These are phyloP conservation scores for Saxophila tyrrhenica DNA, from an alignment of 495 filamentous ascomycete species.

Conservation along the genomic window DNA sequence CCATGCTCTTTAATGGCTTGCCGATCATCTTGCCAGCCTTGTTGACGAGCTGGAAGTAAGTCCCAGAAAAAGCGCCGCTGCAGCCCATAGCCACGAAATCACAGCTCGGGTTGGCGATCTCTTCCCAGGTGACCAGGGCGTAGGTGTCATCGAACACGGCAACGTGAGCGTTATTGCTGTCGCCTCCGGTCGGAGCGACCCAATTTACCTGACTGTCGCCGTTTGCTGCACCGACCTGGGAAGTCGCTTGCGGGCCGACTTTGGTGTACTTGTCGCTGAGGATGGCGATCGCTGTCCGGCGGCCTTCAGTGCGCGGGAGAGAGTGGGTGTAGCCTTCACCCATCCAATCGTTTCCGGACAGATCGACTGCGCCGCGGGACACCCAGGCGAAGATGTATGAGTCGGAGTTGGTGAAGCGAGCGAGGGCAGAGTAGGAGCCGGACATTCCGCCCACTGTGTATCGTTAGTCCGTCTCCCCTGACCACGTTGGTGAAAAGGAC, in stretches of 20 bases:
- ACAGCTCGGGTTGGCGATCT: slow-evolving; percentile 38
- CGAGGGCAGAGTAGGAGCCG: slow-evolving; percentile 41
- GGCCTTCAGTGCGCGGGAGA: slow-evolving; percentile 36
- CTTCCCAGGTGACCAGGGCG: slow-evolving; percentile 44
- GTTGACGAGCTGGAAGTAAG: slow-evolving; percentile 41
- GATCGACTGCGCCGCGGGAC: slow-evolving; percentile 39
- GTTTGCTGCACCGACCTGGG: slow-evolving; percentile 35
- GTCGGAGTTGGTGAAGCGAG: slow-evolving; percentile 32
- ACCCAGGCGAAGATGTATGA: slow-evolving; percentile 45
- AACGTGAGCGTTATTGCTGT: slow-evolving; percentile 43
- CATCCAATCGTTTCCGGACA: slow-evolving; percentile 41
- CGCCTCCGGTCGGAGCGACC: slow-evolving; percentile 36
- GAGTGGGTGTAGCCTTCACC: slow-evolving; percentile 38
- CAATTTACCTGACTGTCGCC: slow-evolving; percentile 44
- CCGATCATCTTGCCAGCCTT: slow-evolving; percentile 35
- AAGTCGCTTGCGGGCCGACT: slow-evolving; percentile 36
- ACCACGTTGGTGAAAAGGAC: not conserved
- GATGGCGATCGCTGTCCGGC: slow-evolving; percentile 40
- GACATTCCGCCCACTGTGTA: slow-evolving; percentile 41
- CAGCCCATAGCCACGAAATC: slow-evolving; percentile 42
- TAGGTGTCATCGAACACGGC: slow-evolving; percentile 36
- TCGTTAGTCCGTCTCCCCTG: not conserved
- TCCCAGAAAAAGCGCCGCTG: slow-evolving; percentile 38
- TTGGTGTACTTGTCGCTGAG: slow-evolving; percentile 41
- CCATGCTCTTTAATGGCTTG: slow-evolving; percentile 27